Conservation (phyloP, 139 green algal genomes). For the Chlorella sp. region DNA sequence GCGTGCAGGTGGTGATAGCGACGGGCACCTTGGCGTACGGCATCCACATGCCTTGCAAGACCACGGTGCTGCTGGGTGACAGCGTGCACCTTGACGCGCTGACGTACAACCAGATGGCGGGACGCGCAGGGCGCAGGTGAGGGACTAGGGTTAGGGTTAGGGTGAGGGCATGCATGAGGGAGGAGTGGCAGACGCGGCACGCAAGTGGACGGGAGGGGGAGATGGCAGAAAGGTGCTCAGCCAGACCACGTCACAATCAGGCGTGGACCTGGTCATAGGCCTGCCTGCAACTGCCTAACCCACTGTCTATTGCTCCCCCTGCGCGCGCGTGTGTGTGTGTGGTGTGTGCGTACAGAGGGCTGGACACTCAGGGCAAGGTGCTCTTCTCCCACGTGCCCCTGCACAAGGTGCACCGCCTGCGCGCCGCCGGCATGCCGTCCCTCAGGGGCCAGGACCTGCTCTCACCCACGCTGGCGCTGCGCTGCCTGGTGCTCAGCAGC, state of each 20-base stretch:
- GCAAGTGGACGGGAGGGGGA: too few species aligned
- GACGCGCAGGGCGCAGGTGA: conserved; percentile 31
- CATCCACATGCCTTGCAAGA: conserved; percentile 56
- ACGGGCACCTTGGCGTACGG: conserved; percentile 50
- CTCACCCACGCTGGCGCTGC: background rate
- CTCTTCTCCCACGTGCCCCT: conserved; percentile 16
- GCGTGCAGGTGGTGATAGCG: conserved; percentile 35
- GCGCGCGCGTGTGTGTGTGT: too few species aligned
- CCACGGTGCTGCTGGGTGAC: conserved; percentile 41
- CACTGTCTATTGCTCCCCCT: too few species aligned
- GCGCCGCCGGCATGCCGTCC: conserved; percentile 16
- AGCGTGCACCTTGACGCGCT: conserved; percentile 35
- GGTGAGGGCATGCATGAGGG: background rate
- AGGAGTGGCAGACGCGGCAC: too few species aligned
- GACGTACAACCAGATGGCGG: conserved; percentile 49
- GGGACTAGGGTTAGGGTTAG: background rate
- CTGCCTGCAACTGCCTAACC: too few species aligned
- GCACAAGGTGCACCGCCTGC: conserved; percentile 17
- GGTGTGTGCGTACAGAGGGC: conserved; percentile 4
- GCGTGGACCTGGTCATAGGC: too few species aligned
- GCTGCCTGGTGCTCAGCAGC: background rate
- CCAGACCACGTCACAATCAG: too few species aligned
- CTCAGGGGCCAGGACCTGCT: background rate
- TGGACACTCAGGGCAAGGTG: conserved; percentile 24
- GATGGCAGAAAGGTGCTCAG: too few species aligned